Percentiles rank a stretch among this genome's conserved stretches.
phyloP scores from a whole-genome alignment of 2,329 filamentous ascomycete species.

The Cytospora schulzeri region DNA sequence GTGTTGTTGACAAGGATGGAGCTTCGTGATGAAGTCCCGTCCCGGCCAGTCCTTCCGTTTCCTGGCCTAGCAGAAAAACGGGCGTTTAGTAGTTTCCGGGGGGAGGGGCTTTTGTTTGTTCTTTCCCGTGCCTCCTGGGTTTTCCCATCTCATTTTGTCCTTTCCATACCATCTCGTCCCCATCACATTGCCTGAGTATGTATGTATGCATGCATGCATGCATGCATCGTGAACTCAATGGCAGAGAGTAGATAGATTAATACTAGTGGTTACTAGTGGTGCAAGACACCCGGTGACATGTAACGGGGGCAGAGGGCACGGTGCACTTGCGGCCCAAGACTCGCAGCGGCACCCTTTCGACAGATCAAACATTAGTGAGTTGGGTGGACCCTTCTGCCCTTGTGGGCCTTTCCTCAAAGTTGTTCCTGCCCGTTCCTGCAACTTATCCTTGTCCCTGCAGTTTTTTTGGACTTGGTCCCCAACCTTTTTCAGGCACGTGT shows the following conservation, averaged over 20 bases:
- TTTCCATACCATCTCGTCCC: too few species aligned
- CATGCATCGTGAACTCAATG: too few species aligned
- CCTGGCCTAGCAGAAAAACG: neutral
- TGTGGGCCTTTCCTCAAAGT: neutral
- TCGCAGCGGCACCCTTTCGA: neutral
- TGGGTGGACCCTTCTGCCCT: neutral
- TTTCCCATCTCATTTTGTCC: too few species aligned
- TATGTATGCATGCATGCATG: too few species aligned
- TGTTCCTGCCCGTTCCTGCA: neutral
- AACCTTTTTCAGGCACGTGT: neutral
- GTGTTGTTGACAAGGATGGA: neutral
- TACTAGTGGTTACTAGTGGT: too few species aligned
- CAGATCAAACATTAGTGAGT: neutral
- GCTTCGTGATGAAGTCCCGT: neutral
- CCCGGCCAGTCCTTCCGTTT: neutral
- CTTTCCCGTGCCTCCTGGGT: too few species aligned
- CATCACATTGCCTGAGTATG: too few species aligned
- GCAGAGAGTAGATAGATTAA: too few species aligned
- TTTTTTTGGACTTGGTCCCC: neutral
- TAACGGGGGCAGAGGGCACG: too few species aligned
- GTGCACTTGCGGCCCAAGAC: neutral
- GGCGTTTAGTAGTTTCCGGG: neutral
- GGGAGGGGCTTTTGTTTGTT: too few species aligned
- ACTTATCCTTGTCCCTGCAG: neutral
- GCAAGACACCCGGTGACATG: too few species aligned